phyloP scores from a whole-genome alignment of 768 basidiomycete species.

The Leccinum boreale region DNA sequence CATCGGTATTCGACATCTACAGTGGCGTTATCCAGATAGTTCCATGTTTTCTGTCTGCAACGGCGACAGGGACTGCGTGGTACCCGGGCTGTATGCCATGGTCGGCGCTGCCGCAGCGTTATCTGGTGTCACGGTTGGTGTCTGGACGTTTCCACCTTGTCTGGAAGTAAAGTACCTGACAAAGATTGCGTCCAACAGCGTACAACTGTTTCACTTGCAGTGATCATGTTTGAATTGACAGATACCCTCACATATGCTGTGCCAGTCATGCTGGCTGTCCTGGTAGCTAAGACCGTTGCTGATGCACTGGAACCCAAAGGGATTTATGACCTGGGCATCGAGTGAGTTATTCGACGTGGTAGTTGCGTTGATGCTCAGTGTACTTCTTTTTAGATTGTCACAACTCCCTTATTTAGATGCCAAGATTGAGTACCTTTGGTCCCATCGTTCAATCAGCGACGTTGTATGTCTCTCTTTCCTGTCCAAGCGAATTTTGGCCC shows the following conservation, averaged over 20 bases:
- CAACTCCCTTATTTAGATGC: slow-evolving; percentile 91
- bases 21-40: slow-evolving; percentile 57
- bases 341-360: slow-evolving; percentile 35
- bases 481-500: not conserved
- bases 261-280: slow-evolving; percentile 83
- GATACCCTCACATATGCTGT: slow-evolving; percentile 90
- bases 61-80: slow-evolving; percentile 67
- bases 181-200: slow-evolving; percentile 40
- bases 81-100: slow-evolving; percentile 94
- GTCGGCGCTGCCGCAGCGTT: slow-evolving; percentile 92
- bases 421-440: slow-evolving; percentile 91
- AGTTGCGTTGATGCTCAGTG: not conserved
- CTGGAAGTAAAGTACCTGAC: slow-evolving; percentile 4
- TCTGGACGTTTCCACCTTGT: not conserved
- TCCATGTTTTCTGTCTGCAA: slow-evolving; percentile 64
- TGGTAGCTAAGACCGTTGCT: slow-evolving; percentile 50
- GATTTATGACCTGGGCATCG: slow-evolving; percentile 96
- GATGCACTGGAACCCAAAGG: slow-evolving; percentile 62
- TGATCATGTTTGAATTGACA: slow-evolving; percentile 95
- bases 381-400: slow-evolving; percentile 46
- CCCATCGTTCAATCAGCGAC: slow-evolving; percentile 66
- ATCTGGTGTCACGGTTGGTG: slow-evolving; percentile 84
- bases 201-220: slow-evolving; percentile 90
- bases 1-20: slow-evolving; percentile 73
- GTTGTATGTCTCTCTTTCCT: slow-evolving; percentile 52